Evolutionary conservation across 2,329 filamentous ascomycete species (phyloP).

Genomic region (Colletotrichum australisinense): DNA sequence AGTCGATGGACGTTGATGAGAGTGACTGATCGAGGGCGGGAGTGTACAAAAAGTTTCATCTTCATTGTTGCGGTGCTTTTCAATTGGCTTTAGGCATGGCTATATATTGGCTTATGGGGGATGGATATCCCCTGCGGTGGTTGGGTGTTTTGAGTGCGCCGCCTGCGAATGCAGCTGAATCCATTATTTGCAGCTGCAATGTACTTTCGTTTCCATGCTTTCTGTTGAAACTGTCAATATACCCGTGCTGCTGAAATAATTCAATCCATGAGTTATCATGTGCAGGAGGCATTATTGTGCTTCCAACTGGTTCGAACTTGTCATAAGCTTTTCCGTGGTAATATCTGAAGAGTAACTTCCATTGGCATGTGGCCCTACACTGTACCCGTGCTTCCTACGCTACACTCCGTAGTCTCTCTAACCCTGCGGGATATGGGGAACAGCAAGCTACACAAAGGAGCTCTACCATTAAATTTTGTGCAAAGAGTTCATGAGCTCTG

Average conservation of each 20-base stretch:
- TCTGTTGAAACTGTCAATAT: neutral
- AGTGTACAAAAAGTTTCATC: conserved; percentile 2
- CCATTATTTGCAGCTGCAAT: neutral
- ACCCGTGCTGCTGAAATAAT: neutral
- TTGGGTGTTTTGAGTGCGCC: conserved; percentile 9
- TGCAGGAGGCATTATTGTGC: neutral
- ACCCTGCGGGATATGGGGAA: too few species aligned
- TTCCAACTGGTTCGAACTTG: neutral
- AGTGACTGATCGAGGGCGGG: conserved; percentile 36
- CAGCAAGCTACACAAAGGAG: too few species aligned
- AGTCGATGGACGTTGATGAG: conserved; percentile 48
- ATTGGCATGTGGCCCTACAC: too few species aligned
- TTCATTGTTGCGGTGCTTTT: neutral
- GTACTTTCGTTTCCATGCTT: neutral
- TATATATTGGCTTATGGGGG: conserved; percentile 23
- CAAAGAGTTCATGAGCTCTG: too few species aligned
- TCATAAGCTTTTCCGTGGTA: neutral
- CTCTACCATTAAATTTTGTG: too few species aligned
- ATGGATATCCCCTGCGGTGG: neutral
- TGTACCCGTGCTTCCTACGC: too few species aligned
- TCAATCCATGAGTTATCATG: neutral
- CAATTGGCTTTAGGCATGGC: conserved; percentile 3
- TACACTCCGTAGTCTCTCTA: too few species aligned
- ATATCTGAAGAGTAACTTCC: neutral
- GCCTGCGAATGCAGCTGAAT: neutral